Conservation (phyloP, 768 basidiomycete genomes). For the Panaeolus papilionaceus region DNA sequence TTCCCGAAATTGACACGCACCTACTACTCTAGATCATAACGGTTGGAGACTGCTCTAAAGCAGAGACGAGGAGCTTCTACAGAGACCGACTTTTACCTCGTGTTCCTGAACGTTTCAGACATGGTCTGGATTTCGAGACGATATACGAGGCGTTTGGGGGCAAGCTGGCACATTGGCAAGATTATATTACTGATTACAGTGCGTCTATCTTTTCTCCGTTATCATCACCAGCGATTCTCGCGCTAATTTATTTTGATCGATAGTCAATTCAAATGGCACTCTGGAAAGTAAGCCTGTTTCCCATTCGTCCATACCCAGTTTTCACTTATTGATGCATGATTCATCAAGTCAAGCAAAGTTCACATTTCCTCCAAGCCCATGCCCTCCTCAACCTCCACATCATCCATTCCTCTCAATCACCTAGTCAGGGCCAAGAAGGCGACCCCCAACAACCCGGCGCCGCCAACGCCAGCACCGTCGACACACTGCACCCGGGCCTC, state of each 20-base stretch:
- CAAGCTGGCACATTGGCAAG: slow-evolving; percentile 83
- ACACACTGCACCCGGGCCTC: slow-evolving; percentile 63
- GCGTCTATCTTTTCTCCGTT: slow-evolving; percentile 26
- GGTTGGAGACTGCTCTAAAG: slow-evolving; percentile 79
- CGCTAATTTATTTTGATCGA: slow-evolving; percentile 12
- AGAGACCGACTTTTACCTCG: slow-evolving; percentile 66
- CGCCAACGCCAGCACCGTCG: slow-evolving; percentile 45
- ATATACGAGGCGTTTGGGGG: slow-evolving; percentile 85
- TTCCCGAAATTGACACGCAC: neutral
- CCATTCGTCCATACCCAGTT: slow-evolving; percentile 3
- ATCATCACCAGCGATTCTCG: neutral
- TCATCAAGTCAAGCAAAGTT: slow-evolving; percentile 71
- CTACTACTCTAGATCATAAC: slow-evolving; percentile 62
- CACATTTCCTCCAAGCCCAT: slow-evolving; percentile 87
- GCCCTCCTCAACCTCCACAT: slow-evolving; percentile 85
- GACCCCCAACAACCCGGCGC: slow-evolving; percentile 30
- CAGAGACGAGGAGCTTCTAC: slow-evolving; percentile 73
- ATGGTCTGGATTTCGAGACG: slow-evolving; percentile 68
- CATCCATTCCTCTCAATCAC: slow-evolving; percentile 78
- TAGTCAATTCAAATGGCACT: slow-evolving; percentile 78
- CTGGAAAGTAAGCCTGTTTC: slow-evolving; percentile 60
- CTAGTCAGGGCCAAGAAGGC: slow-evolving; percentile 28
- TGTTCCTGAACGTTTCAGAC: slow-evolving; percentile 67
- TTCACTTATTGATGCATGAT: slow-evolving; percentile 18
- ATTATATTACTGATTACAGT: slow-evolving; percentile 81